These are phyloP conservation scores for Cyberlindnera mycetangii DNA, from an alignment of 805 yeast genomes.

Conservation along the genomic window DNA sequence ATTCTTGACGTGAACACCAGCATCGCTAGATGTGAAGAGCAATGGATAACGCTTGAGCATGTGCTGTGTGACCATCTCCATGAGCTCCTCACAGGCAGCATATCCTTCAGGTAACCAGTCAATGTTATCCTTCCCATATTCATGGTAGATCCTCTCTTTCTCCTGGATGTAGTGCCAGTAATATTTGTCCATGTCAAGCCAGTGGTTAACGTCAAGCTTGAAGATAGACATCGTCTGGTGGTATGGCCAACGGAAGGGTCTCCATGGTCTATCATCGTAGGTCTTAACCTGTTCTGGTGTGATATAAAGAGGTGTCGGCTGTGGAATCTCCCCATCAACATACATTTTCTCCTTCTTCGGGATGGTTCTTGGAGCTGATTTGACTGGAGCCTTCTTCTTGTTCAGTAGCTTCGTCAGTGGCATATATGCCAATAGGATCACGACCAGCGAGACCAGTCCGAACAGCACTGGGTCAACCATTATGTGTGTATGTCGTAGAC, in stretches of 20 bases:
- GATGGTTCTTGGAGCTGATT: constrained; percentile 1
- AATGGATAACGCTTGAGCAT: constrained; percentile 61
- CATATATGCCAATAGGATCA: constrained; percentile 12
- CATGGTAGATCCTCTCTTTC: constrained; percentile 53
- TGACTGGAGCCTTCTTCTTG: constrained; percentile 7
- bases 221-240: constrained; percentile 77
- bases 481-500: background rate
- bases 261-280: constrained; percentile 76
- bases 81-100: constrained; percentile 58
- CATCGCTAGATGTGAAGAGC: constrained; percentile 47
- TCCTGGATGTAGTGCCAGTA: constrained; percentile 65
- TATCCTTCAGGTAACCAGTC: constrained; percentile 66
- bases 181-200: constrained; percentile 80
- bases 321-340: constrained; percentile 18
- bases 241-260: constrained; percentile 79
- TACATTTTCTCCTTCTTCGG: constrained; percentile 13
- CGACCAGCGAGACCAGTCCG: constrained; percentile 8
- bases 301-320: constrained; percentile 56
- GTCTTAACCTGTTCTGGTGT: constrained; percentile 65
- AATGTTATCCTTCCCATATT: constrained; percentile 58
- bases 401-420: constrained; percentile 12
- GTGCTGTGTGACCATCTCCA: constrained; percentile 60
- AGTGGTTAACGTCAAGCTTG: constrained; percentile 68
- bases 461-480: constrained; percentile 16
- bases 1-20: constrained; percentile 54